A percentile compares a stretch with the other conserved stretches of the same genome.
phyloP scores from a whole-genome alignment of 768 basidiomycete species.

The Collybiopsis confluens region DNA sequence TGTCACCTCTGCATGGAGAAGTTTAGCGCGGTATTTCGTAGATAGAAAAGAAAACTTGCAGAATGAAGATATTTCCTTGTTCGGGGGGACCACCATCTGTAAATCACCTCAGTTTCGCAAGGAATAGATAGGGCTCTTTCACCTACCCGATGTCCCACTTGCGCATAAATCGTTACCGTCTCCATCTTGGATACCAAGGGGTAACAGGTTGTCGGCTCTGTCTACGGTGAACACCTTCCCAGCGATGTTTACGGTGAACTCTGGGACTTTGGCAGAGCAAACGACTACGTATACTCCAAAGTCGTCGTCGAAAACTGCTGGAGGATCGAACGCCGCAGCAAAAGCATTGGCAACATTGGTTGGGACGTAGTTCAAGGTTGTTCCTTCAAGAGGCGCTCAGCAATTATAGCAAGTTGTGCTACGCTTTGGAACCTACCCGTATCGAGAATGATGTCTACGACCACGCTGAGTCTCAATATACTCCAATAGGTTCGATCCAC shows the following conservation, averaged over 20 bases:
- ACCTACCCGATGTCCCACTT: constrained; percentile 11
- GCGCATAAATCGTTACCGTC: background rate
- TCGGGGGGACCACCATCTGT: constrained; percentile 16
- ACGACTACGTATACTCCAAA: constrained; percentile 13
- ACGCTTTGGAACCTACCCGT: constrained; percentile 12
- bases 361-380: constrained; percentile 18
- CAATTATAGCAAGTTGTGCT: too few species aligned
- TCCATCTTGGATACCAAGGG: constrained; percentile 14
- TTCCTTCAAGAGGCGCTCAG: background rate
- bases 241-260: constrained; percentile 16
- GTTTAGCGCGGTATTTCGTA: background rate
- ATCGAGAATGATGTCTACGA: constrained; percentile 10
- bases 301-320: constrained; percentile 12
- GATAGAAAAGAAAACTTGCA: constrained; percentile 9
- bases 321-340: constrained; percentile 14
- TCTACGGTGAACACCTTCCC: constrained; percentile 17
- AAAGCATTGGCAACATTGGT: constrained; percentile 14
- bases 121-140: too few species aligned
- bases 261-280: constrained; percentile 18
- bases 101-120: constrained; percentile 13
- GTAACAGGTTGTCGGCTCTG: constrained; percentile 16
- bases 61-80: constrained; percentile 16
- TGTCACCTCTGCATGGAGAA: constrained; percentile 15
- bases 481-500: background rate
- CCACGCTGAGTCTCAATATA: background rate